Base-by-base conservation (phyloP, 2,329 filamentous ascomycete species). In the Emmonsiellopsis sp. region DNA sequence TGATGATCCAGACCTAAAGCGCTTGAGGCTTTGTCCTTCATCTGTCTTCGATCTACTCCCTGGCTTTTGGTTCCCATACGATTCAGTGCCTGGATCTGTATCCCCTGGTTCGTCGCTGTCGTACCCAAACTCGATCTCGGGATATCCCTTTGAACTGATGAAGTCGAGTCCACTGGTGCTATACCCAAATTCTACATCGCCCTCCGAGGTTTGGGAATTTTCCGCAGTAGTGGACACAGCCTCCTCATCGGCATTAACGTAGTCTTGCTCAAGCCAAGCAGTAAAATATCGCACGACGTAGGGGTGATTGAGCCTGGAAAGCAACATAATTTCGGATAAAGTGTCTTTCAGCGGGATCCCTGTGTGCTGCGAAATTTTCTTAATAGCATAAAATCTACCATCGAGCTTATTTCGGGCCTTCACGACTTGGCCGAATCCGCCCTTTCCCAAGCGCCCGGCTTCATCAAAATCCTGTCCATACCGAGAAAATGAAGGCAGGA, bases 391-490 rank as follows among this genome's bases (percentile, higher is more conserved):
- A 43, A 94, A 85, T 54, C 91, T 87, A 0, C 89, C 89, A 66
- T 97, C 93, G 3, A 96, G 81, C 72, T 93, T 95, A 69, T 95
- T 95, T 34, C 92, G 82, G 2, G 92, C 92, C 68, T 95, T 94
- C 53, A 97, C 89, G 20, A 98, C 93, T 70, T 96, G 89, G 5
- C 93, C 93, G 70, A 95, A 98, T 0, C 92, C 93, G 43, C 93
- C 93, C 67, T 92, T 94, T 2, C 93, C 93, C 10, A 98, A 77
- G 4, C 87, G 82, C 11, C 89, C 89, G 64, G 93, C 85, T 70
- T 97, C 91, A 15, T 91, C 84, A 70, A 95, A 98, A 62, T 97
- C 93, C 63, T 87, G 87, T 9, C 80, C 81, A 65, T 95, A 98
- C 57, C 92, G 82, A 1, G 89, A 94, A 44, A 82, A 76, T 3